Conservation (phyloP, 768 basidiomycete species). For the Leccinum fibrillosum region DNA sequence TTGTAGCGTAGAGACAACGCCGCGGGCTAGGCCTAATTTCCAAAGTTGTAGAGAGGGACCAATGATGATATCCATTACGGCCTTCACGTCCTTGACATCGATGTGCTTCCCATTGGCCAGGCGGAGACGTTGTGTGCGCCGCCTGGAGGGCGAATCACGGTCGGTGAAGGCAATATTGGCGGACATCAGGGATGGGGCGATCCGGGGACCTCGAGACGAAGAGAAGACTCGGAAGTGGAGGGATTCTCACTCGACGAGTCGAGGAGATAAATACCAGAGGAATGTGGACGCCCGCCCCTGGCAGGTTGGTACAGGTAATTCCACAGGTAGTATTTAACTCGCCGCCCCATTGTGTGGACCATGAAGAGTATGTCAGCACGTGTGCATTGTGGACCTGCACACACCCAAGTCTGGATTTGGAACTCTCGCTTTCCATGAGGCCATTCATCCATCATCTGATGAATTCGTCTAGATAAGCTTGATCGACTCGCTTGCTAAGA, state of each 20-base stretch:
- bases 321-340: constrained; percentile 24
- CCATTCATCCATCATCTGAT: constrained; percentile 10
- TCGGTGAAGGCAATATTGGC: constrained; percentile 1
- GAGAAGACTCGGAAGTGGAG: not conserved
- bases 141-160: constrained; percentile 9
- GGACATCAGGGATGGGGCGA: constrained; percentile 10
- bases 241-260: not conserved
- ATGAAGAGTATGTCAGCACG: constrained; percentile 7
- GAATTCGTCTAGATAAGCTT: constrained; percentile 5
- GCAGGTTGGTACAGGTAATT: not conserved
- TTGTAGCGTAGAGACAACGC: constrained; percentile 1
- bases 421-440: constrained; percentile 15
- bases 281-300: not conserved
- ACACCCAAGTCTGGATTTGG: constrained; percentile 12
- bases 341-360: constrained; percentile 3
- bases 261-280: constrained; percentile 7
- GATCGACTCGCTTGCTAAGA: constrained; percentile 7
- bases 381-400: constrained; percentile 24
- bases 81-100: constrained; percentile 16
- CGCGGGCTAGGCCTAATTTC: constrained; percentile 13
- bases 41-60: constrained; percentile 23
- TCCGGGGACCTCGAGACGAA: not conserved
- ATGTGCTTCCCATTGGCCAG: constrained; percentile 11
- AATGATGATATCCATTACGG: constrained; percentile 19
- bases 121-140: constrained; percentile 6